These are phyloP conservation scores for Pythium brachiatum DNA, from an alignment of 352 stramenopile species.

Conservation along the genomic window DNA sequence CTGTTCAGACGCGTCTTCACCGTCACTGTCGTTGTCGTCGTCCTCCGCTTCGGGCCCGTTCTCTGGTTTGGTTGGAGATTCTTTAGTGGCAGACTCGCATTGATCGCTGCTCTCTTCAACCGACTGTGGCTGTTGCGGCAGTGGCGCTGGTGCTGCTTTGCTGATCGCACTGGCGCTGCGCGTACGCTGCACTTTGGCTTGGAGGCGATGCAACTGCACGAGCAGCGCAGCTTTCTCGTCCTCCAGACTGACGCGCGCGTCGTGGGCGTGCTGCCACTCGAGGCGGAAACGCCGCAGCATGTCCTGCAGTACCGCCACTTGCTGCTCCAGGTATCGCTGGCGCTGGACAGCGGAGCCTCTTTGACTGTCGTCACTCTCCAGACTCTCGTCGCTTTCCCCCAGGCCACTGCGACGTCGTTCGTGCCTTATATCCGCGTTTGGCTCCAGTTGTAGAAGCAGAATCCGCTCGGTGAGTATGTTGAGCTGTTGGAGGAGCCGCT, in stretches of 20 bases:
- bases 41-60: neutral
- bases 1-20: slow-evolving; percentile 2
- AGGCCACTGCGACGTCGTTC: too few species aligned
- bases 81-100: neutral
- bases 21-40: neutral
- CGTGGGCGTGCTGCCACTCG: slow-evolving; percentile 52
- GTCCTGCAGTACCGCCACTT: slow-evolving; percentile 46
- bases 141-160: neutral
- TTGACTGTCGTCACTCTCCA: too few species aligned
- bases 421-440: neutral
- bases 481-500: slow-evolving; percentile 40
- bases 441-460: slow-evolving; percentile 23
- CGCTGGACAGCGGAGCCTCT: neutral
- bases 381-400: neutral
- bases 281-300: slow-evolving; percentile 45
- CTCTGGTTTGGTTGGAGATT: neutral
- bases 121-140: neutral
- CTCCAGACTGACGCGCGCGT: slow-evolving; percentile 31
- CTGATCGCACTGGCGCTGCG: slow-evolving; percentile 13
- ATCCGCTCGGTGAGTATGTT: slow-evolving; percentile 40
- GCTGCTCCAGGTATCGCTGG: slow-evolving; percentile 46
- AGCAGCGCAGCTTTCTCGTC: slow-evolving; percentile 43
- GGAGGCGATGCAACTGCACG: slow-evolving; percentile 29
- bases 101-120: neutral
- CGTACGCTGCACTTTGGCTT: slow-evolving; percentile 20